Conservation (phyloP, 306 rosid species). For the Fagus sylvatica region DNA sequence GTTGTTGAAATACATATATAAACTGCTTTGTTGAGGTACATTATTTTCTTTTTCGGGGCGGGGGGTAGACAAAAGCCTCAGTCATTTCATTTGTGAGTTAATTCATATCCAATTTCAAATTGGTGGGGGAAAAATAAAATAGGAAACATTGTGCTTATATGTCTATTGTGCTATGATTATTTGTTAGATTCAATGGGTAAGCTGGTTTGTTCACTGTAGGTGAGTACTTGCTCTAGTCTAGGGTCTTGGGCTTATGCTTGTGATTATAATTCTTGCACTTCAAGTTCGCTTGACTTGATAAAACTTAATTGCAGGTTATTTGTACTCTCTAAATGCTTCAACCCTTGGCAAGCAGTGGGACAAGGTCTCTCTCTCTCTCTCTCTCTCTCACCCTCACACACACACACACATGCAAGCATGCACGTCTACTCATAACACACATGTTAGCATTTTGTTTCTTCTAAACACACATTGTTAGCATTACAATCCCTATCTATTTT, state of each 20-base stretch:
- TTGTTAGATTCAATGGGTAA: neutral
- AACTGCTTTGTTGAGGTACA: slow-evolving; percentile 15
- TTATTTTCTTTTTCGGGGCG: slow-evolving; percentile 1
- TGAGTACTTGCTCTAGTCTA: neutral
- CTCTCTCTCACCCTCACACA: slow-evolving; percentile 13
- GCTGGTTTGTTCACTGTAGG: neutral
- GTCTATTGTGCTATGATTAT: neutral
- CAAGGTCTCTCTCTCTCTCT: slow-evolving; percentile 46
- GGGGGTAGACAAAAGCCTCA: neutral
- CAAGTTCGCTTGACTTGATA: slow-evolving; percentile 11
- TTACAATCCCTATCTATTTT: neutral
- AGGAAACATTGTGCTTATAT: neutral
- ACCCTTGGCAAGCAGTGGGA: slow-evolving; percentile 78
- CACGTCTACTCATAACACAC: neutral
- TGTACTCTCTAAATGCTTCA: slow-evolving; percentile 86
- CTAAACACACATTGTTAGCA: neutral
- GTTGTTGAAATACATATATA: slow-evolving; percentile 3
- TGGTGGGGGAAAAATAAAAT: neutral
- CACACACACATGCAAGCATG: neutral
- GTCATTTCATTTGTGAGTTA: slow-evolving; percentile 13
- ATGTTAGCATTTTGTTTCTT: too few relatives aligned
- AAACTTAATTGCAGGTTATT: slow-evolving; percentile 62
- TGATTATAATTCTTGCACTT: slow-evolving; percentile 13
- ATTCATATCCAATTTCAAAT: slow-evolving; percentile 11
- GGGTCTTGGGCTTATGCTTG: slow-evolving; percentile 5